These are phyloP conservation scores for Pseudoscleropodium purum DNA, from an alignment of 225 moss, liverwort and hornwort species.

Conservation along the genomic window DNA sequence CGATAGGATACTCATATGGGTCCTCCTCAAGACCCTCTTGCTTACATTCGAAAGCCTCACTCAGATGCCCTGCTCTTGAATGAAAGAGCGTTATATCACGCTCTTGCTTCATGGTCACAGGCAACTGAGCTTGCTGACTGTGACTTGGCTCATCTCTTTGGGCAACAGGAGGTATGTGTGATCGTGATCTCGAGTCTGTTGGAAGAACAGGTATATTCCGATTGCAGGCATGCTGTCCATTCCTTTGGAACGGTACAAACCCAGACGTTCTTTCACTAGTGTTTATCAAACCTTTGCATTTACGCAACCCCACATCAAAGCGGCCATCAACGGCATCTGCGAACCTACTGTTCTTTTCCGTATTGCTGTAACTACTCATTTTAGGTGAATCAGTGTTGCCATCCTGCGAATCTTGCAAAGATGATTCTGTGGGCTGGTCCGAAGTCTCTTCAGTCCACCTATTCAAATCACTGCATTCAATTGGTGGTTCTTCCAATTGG, in stretches of 20 bases:
- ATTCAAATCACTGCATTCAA: slow-evolving; percentile 11
- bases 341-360: slow-evolving; percentile 5
- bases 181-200: neutral
- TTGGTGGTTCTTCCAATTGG: slow-evolving; percentile 12
- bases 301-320: slow-evolving; percentile 10
- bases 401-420: slow-evolving; percentile 7
- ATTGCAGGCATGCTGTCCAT: slow-evolving; percentile 23
- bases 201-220: slow-evolving; percentile 4
- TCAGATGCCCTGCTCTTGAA: slow-evolving; percentile 1
- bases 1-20: slow-evolving; percentile 14
- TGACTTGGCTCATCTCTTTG: neutral
- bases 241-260: slow-evolving; percentile 40
- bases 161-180: neutral
- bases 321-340: slow-evolving; percentile 11
- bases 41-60: slow-evolving; percentile 28
- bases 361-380: neutral
- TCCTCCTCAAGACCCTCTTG: slow-evolving; percentile 32
- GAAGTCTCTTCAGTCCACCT: slow-evolving; percentile 17
- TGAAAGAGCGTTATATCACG: neutral
- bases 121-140: slow-evolving; percentile 6
- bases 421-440: slow-evolving; percentile 2
- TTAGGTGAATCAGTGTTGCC: neutral
- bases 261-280: slow-evolving; percentile 22
- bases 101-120: slow-evolving; percentile 33
- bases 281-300: slow-evolving; percentile 4